Evolutionary conservation across 495 filamentous ascomycete species (phyloP), one percentile per base, ranked within the genome.

Genomic region (Poronia punctata): DNA sequence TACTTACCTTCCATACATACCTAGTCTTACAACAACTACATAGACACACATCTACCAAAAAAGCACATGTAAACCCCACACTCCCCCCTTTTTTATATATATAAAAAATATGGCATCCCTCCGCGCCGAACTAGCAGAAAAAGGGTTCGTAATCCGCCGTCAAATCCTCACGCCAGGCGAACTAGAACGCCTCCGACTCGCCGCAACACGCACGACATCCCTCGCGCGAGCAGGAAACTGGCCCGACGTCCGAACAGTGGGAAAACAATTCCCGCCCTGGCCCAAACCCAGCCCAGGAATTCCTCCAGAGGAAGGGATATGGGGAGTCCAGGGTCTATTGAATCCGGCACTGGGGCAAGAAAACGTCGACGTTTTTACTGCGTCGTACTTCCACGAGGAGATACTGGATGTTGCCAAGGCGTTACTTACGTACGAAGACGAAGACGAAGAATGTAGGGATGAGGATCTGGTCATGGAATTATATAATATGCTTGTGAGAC

Each of bases 221-320:
- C 64, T 71, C 38, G 79, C 83, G 25, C 73, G 78, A 45, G 38
- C 65, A 6, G 84, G 83, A 20, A 25, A 62, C 34, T 92, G 85
- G 85, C 83, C 82, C 10, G 72, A 83, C 66, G 75, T 92, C 60
- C 80, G 86, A 53, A 88, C 83, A 3, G 76, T 88, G 14, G 83
- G 82, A 35, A 88, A 88, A 53, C 85, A 89, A 59, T 92, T 92
- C 68, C 86, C 86, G 1, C 86, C 86, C 6, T 89, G 85, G 84
- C 69, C 74, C 17, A 61, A 65, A 1, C 67, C 62, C 25, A 50
- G 65, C 0, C 64, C 67, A 0, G 64, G 71, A 35, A 65, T 62
- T 0, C 64, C 69, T 22, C 41, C 41, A 17, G 17, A 30, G 14
- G 70, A 67, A 42, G 84, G 83, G 15, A 87, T 92, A 61, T 92